These are phyloP conservation scores for Fistulifera solaris DNA, from an alignment of 108 stramenopile genomes.

Conservation along the genomic window DNA sequence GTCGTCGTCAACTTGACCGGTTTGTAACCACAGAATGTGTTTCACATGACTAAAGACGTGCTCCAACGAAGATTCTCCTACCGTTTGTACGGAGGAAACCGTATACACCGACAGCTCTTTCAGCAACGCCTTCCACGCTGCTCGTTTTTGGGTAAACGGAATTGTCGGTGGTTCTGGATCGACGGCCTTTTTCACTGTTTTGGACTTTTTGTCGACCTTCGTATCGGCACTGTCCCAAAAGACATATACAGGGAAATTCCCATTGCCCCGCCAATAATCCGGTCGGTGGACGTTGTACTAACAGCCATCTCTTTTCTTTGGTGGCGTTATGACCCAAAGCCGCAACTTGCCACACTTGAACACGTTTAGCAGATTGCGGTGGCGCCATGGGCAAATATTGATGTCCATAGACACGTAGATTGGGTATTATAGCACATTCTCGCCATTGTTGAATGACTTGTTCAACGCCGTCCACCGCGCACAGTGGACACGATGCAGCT, in stretches of 20 bases:
- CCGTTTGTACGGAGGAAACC: conserved; percentile 18
- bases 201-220: conserved; percentile 13
- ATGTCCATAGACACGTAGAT: conserved; percentile 38
- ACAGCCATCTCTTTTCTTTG: conserved; percentile 37
- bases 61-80: conserved; percentile 27
- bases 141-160: no score
- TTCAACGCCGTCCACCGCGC: conserved; percentile 25
- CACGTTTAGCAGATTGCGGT: conserved; percentile 69
- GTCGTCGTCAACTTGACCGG: conserved; percentile 6
- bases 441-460: conserved; percentile 18
- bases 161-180: conserved; percentile 8
- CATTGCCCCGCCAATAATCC: conserved; percentile 81
- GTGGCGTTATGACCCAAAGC: conserved; percentile 21
- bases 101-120: conserved; percentile 9
- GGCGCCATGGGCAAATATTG: conserved; percentile 55
- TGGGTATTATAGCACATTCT: conserved; percentile 8
- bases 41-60: conserved; percentile 79
- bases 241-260: conserved; percentile 71
- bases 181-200: conserved; percentile 14
- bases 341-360: conserved; percentile 71
- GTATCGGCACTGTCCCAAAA: conserved; percentile 33
- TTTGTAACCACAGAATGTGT: conserved; percentile 67
- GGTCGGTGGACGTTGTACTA: conserved; percentile 56
- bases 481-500: conserved; percentile 25
- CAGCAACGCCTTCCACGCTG: conserved; percentile 24